phyloP scores from a whole-genome alignment of 495 filamentous ascomycete genomes.

The Podospora didyma region DNA sequence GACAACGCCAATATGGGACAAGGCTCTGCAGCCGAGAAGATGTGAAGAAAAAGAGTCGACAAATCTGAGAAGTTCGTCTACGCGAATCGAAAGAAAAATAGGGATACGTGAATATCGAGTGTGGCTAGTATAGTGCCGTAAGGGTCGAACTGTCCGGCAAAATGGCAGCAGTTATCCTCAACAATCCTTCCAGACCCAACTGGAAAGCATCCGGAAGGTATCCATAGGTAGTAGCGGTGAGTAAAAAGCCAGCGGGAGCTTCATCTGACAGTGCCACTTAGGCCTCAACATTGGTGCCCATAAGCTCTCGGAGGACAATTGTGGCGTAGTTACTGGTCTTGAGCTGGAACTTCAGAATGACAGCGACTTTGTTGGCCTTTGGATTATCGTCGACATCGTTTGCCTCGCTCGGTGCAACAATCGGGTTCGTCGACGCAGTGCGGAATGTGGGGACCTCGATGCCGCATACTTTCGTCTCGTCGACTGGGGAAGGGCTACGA shows the following conservation, averaged over 20 bases:
- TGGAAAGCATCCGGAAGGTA: neutral
- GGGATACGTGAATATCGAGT: no score
- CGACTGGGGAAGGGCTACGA: neutral
- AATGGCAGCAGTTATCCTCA: neutral
- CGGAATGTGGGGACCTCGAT: conserved; percentile 16
- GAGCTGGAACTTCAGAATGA: conserved; percentile 81
- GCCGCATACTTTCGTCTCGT: conserved; percentile 3
- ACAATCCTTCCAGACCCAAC: neutral
- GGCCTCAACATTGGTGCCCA: conserved; percentile 25
- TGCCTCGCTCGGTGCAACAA: conserved; percentile 7
- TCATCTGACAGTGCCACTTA: no score
- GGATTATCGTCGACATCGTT: conserved; percentile 14
- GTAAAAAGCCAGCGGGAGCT: no score
- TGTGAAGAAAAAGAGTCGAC: no score
- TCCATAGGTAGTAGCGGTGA: neutral
- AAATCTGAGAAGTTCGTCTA: no score
- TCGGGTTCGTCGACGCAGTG: conserved; percentile 25
- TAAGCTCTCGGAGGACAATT: conserved; percentile 83
- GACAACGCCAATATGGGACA: no score
- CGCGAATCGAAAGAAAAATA: no score
- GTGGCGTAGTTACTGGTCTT: conserved; percentile 89
- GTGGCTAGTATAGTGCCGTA: no score
- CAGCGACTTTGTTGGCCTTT: conserved; percentile 61
- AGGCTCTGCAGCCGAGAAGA: no score
- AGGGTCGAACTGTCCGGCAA: neutral